These are phyloP conservation scores for Echium plantagineum DNA, from an alignment of 257 asterid genomes.

Conservation along the genomic window DNA sequence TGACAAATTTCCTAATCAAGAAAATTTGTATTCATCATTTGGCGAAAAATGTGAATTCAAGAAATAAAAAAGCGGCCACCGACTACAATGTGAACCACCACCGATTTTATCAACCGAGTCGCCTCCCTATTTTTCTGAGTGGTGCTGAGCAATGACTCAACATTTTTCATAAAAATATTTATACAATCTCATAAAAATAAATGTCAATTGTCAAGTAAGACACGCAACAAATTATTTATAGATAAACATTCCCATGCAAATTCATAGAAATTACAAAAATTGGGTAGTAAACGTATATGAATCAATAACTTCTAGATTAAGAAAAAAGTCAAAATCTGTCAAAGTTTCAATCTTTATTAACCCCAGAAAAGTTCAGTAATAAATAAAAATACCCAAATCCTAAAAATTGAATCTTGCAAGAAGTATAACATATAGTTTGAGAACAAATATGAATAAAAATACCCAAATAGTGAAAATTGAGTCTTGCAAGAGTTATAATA, in stretches of 20 bases:
- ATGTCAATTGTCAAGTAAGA: not conserved
- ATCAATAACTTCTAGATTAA: not conserved
- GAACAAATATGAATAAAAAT: too few species aligned
- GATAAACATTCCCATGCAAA: not conserved
- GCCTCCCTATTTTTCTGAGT: not conserved
- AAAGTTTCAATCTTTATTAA: not conserved
- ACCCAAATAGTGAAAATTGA: too few species aligned
- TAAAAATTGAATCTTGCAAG: too few species aligned
- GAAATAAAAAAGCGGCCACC: too few species aligned
- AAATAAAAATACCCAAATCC: too few species aligned
- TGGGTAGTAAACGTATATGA: not conserved
- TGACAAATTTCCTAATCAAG: not conserved
- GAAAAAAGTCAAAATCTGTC: constrained; percentile 10
- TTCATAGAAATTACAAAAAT: not conserved
- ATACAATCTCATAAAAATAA: not conserved
- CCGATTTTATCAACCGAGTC: not conserved
- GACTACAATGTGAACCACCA: not conserved
- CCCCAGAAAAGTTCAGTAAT: too few species aligned
- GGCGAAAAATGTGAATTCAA: not conserved
- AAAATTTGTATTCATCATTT: too few species aligned
- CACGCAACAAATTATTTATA: not conserved
- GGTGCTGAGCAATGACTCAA: not conserved
- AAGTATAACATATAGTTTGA: too few species aligned
- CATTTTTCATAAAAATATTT: not conserved
- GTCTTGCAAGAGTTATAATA: too few species aligned